Base-by-base conservation (phyloP, 2,329 filamentous ascomycete species). In the Madurella mycetomatis region DNA sequence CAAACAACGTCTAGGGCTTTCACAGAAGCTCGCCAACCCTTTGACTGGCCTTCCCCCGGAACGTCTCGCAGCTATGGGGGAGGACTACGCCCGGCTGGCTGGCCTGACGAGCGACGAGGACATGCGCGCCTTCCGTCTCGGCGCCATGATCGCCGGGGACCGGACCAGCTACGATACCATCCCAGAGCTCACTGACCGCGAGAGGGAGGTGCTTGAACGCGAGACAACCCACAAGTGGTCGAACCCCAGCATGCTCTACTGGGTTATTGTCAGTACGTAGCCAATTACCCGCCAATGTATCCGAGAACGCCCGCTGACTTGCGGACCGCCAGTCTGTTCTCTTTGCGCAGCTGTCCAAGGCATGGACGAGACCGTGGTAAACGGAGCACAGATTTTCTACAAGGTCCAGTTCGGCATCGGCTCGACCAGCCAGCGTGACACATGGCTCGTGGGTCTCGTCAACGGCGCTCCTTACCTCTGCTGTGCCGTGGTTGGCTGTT, bases 341-440 rank as follows among this genome's bases (percentile, higher is more conserved):
- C 75, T 82, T 17, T 85, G 80, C 42, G 86, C 86, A 15, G 84
- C 84, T 19, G 86, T 88, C 0, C 86, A 88, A 64, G 85, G 85
- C 62, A 86, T 86, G 82, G 83, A 87, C 66, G 82, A 87, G 69
- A 86, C 83, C 0, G 84, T 86, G 30, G 82, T 87, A 60, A 87
- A 87, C 62, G 84, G 84, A 42, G 84, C 82, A 9, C 85, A 88
- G 60, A 75, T 82, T 19, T 86, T 86, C 67, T 88, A 85, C 66
- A 77, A 78, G 55, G 60, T 66, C 1, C 74, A 83, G 55, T 87
- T 88, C 55, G 80, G 79, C 17, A 86, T 88, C 51, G 75, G 70
- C 47, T 72, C 77, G 63, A 67, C 78, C 40, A 76, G 76, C 37
- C 72, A 77, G 48, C 64, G 70, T 51, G 72, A 75, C 58, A 74